Evolutionary conservation across 2,329 filamentous ascomycete species (phyloP).

Genomic region (Diaporthe australafricana): DNA sequence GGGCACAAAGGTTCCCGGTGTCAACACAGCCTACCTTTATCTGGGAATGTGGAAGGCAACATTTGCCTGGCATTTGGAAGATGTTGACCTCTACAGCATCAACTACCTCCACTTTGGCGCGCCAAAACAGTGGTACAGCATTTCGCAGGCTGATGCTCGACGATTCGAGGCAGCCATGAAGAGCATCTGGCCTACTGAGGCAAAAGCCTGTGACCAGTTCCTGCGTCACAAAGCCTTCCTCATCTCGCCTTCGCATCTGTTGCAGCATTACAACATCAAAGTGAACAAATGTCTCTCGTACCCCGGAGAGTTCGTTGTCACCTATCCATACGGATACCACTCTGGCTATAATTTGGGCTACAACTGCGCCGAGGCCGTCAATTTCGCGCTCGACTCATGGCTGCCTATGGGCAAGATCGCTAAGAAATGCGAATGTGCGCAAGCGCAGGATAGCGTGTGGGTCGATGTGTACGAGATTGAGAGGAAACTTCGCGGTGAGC

Average conservation of each 20-base stretch:
- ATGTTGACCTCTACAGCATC: slow-evolving; percentile 99
- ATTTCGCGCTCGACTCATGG: slow-evolving; percentile 97
- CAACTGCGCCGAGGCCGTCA: slow-evolving; percentile 98
- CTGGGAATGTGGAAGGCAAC: slow-evolving; percentile 99
- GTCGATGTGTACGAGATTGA: slow-evolving; percentile 97
- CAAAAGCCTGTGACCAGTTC: slow-evolving; percentile 96
- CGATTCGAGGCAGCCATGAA: slow-evolving; percentile 96
- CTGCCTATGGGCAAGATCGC: slow-evolving; percentile 94
- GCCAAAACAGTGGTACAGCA: slow-evolving; percentile 99
- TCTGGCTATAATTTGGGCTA: slow-evolving; percentile 98
- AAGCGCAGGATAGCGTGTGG: slow-evolving; percentile 97
- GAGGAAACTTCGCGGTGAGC: slow-evolving; percentile 90
- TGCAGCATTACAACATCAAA: slow-evolving; percentile 91
- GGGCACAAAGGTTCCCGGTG: slow-evolving; percentile 94
- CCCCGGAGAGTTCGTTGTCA: slow-evolving; percentile 97
- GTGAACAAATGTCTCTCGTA: slow-evolving; percentile 97
- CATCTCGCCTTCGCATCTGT: slow-evolving; percentile 89
- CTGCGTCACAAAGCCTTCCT: slow-evolving; percentile 97
- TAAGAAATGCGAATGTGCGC: slow-evolving; percentile 95
- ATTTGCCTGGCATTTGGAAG: slow-evolving; percentile 98
- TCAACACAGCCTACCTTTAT: slow-evolving; percentile 98
- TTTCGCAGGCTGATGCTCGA: slow-evolving; percentile 93
- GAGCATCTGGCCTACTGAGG: slow-evolving; percentile 92
- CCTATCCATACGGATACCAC: slow-evolving; percentile 98
- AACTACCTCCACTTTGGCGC: slow-evolving; percentile 99